Base-by-base conservation (phyloP, 805 yeast species). In the Zygoascus ofunaensis region DNA sequence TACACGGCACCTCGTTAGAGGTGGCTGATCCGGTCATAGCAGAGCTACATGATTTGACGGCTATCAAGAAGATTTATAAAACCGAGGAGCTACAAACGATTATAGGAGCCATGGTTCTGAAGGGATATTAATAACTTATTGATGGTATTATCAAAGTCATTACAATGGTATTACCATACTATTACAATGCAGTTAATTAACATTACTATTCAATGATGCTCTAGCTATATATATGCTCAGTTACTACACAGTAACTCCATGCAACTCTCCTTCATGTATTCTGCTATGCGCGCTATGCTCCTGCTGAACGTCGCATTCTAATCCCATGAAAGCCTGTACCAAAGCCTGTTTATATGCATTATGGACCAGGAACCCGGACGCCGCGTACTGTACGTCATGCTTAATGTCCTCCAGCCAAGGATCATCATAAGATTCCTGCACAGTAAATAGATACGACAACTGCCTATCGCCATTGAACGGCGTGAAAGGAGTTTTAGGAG, bases 391-490 rank as follows among this genome's bases (percentile, higher is more conserved):
- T 33, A 75, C 73, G 59, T 79, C 80, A 4, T 64, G 67, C 50
- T 71, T 57, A 59, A 74, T 56, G 50, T 72, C 70, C 52, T 74
- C 64, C 64, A 79, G 68, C 44, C 75, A 72, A 18, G 90, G 86
- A 59, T 84, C 92, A 46, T 69, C 71, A 58, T 82, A 82, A 18
- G 61, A 58, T 14, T 64, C 67, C 28, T 58, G 55, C 17, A 79
- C 63, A 8, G 62, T 65, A 63, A 77, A 87, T 23, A 73, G 69
- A 43, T 70, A 69, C 20, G 68, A 63, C 5, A 66, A 49, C 47
- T 82, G 80, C 49, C 92, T 71, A 64, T 90, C 97, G 37, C 97
- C 97, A 57, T 81, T 79, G 65, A 90, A 90, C 5, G 97, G 97
- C 8, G 97, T 87, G 61, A 89, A 90, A 15, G 97, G 97, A 4